phyloP scores from a whole-genome alignment of 768 basidiomycete species.

The Psilocybe subaeruginosa region DNA sequence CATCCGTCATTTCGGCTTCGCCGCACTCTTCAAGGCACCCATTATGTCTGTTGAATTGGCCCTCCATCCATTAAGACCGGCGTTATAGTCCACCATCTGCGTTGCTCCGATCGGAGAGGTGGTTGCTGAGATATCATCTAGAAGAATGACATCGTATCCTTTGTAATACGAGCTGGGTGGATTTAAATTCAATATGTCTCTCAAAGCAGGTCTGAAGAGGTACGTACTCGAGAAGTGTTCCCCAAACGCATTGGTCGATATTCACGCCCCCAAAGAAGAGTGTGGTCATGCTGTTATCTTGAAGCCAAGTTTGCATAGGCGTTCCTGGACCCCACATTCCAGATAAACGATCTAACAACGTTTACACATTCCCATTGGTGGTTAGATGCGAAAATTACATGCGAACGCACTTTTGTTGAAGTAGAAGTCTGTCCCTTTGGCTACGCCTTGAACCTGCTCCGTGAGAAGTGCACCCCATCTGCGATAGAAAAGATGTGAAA shows the following conservation, averaged over 20 bases:
- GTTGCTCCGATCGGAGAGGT: constrained; percentile 32
- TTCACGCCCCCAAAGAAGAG: constrained; percentile 37
- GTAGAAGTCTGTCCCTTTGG: constrained; percentile 34
- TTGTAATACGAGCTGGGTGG: constrained; percentile 32
- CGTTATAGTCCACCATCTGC: constrained; percentile 34
- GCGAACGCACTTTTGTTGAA: constrained; percentile 33
- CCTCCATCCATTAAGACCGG: constrained; percentile 29
- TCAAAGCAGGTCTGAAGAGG: not conserved
- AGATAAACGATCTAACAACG: constrained; percentile 28
- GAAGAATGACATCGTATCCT: constrained; percentile 35
- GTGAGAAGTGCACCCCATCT: constrained; percentile 29
- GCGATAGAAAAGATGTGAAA: not conserved
- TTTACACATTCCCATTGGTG: not conserved
- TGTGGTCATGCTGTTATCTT: constrained; percentile 35
- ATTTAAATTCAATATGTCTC: not conserved
- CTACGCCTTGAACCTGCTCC: constrained; percentile 31
- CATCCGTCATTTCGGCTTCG: not conserved
- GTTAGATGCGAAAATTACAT: not conserved
- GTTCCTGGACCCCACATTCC: constrained; percentile 38
- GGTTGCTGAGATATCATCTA: constrained; percentile 36
- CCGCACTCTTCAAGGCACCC: constrained; percentile 18
- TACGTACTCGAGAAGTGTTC: constrained; percentile 32
- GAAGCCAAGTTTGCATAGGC: constrained; percentile 34
- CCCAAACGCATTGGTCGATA: constrained; percentile 37
- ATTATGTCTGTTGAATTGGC: constrained; percentile 32